Conservation (phyloP, 2,329 filamentous ascomycete species). For the Beauveria sp. region DNA sequence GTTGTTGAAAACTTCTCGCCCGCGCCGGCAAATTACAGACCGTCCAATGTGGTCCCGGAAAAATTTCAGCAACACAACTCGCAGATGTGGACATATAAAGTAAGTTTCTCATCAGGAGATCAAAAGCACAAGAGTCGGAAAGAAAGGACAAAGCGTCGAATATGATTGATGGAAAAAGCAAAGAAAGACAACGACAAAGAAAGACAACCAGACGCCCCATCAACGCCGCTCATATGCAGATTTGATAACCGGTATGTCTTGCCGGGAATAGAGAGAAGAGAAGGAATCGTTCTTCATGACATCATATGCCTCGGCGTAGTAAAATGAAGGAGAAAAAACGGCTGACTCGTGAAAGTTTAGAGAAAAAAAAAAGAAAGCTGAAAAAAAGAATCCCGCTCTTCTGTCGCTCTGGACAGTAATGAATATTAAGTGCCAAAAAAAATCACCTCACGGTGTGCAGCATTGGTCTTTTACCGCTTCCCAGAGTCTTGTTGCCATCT, state of each 20-base stretch:
- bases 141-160: not conserved
- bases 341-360: not conserved
- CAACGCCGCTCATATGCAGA: conserved; percentile 27
- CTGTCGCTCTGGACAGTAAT: not conserved
- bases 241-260: not conserved
- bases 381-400: not conserved
- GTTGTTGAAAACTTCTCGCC: not conserved
- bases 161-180: not conserved
- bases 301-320: not conserved
- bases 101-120: not conserved
- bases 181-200: conserved; percentile 7
- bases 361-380: not conserved
- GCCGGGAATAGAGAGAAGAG: not conserved
- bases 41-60: not conserved
- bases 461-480: conserved; percentile 4
- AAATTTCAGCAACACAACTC: not conserved
- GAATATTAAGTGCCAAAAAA: conserved; percentile 6
- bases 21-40: not conserved
- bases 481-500: conserved; percentile 5
- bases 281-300: conserved; percentile 6
- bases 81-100: not conserved
- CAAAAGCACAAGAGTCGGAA: not conserved
- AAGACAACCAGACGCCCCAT: conserved; percentile 8
- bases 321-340: not conserved
- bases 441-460: not conserved